Evolutionary conservation across 2,329 filamentous ascomycete genomes (phyloP), one percentile per base, ranked within the genome.

Genomic region (Beauveria asiatica): DNA sequence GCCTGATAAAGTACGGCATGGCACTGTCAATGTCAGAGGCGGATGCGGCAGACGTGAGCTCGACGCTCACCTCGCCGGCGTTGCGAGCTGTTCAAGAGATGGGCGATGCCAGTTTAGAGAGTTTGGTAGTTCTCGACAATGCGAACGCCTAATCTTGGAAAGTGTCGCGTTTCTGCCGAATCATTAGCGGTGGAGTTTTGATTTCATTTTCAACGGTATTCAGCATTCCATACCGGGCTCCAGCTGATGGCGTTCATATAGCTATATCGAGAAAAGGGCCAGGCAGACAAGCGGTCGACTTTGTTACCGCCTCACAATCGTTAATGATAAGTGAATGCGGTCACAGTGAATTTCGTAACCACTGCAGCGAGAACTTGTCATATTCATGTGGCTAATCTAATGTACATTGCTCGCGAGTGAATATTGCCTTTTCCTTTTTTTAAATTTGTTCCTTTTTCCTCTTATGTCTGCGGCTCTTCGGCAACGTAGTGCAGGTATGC

Each of bases 401-500:
- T 59, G 23, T 59, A 56, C 50, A 64, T 61, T 58, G 19, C 49
- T 51, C 49, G 57, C 30, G 21, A 46, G 27, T 39, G 13, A 17
- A 19, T 37, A 21, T 13, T 27, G 7, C 25, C 25, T 11, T 37
- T 46, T 27, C 53, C 23, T 21, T 56, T 51, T 50, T 46, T 58
- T 57, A 44, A 21, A 41, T 49, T 49, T 33, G 27, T 56, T 39
- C 16, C 10, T 37, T 39, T 52, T 41, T 46, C 42, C 19, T 46
- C 27, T 70, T 69, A 77, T 41, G 57, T 59, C 64, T 72, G 85
- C 44, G 90, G 86, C 81, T 99, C 94, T 72, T 93, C 90, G 2
- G 92, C 92, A 65, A 96, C 92, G 68, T 97, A 97, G 77, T 97
- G 93, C 71, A 99, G 78, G 73, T 99, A 99, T 3, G 93, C 90